Conservation (phyloP, 441 rosid genomes). For the Adansonia gregorii region DNA sequence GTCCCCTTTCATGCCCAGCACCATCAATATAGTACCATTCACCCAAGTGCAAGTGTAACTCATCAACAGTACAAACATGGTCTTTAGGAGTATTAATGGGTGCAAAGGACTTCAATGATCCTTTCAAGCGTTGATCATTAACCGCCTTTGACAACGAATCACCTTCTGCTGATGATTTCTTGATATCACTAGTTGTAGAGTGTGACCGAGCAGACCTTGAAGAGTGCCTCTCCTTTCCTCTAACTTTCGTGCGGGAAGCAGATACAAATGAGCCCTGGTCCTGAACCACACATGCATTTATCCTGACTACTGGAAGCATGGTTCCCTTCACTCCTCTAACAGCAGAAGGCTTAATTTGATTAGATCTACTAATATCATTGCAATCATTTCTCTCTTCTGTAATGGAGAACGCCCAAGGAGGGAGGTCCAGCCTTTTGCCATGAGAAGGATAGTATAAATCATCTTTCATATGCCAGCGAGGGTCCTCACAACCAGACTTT, state of each 20-base stretch:
- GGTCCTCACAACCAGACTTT: conserved; percentile 89
- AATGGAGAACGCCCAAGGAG: conserved; percentile 86
- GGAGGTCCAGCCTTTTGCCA: conserved; percentile 89
- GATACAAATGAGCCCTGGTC: conserved; percentile 88
- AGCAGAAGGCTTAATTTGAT: conserved; percentile 55
- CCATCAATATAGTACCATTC: conserved; percentile 98
- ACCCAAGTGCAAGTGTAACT: conserved; percentile 87
- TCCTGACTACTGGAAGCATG: conserved; percentile 79
- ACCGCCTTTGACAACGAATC: conserved; percentile 54
- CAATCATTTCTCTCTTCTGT: conserved; percentile 75
- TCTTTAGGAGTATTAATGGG: conserved; percentile 64
- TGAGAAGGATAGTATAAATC: conserved; percentile 80
- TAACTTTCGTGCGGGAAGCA: conserved; percentile 68
- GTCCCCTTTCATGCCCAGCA: conserved; percentile 93
- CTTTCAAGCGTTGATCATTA: conserved; percentile 51
- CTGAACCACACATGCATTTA: conserved; percentile 96
- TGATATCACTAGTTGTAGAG: conserved; percentile 63
- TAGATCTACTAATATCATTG: conserved; percentile 38
- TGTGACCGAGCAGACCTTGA: conserved; percentile 71
- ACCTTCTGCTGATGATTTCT: conserved; percentile 66
- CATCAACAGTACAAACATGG: conserved; percentile 65
- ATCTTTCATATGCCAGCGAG: conserved; percentile 90
- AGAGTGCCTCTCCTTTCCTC: conserved; percentile 70
- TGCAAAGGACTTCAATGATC: conserved; percentile 52
- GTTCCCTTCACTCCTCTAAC: conserved; percentile 79